Evolutionary conservation across 1,284 basidiomycete species (phyloP).

Genomic region (Coriolopsis trogii): DNA sequence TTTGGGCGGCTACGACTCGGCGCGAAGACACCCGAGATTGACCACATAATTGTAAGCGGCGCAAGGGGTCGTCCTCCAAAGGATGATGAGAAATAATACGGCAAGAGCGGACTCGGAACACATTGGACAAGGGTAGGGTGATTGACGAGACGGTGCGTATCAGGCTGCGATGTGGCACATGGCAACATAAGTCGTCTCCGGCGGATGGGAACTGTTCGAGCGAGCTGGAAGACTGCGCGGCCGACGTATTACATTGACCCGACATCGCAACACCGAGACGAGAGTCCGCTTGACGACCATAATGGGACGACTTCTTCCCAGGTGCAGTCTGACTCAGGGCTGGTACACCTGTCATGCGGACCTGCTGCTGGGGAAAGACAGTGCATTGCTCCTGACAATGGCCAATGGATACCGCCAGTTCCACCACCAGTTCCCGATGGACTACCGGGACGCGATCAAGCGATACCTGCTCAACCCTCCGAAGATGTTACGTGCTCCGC

Average conservation of each 20-base stretch:
- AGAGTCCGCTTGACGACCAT: conserved; percentile 84
- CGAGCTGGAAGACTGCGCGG: conserved; percentile 41
- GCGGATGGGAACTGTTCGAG: not conserved
- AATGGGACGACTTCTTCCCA: conserved; percentile 85
- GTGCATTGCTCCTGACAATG: conserved; percentile 77
- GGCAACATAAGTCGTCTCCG: conserved; percentile 44
- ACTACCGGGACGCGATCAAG: conserved; percentile 75
- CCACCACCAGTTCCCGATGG: conserved; percentile 88
- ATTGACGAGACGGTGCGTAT: conserved; percentile 84
- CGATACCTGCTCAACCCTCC: conserved; percentile 74
- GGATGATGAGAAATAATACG: too few species aligned
- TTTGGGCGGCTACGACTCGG: too few species aligned
- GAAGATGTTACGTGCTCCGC: conserved; percentile 75
- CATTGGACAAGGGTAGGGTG: conserved; percentile 80
- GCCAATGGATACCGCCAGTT: conserved; percentile 96
- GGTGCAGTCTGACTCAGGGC: too few species aligned
- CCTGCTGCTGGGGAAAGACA: not conserved
- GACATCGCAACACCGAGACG: conserved; percentile 86
- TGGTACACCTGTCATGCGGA: too few species aligned
- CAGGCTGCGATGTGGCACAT: conserved; percentile 76
- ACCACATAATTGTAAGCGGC: too few species aligned
- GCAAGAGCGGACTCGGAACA: too few species aligned
- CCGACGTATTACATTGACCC: conserved; percentile 93
- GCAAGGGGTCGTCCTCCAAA: too few species aligned
- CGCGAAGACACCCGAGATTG: too few species aligned